Percentiles rank a stretch among this genome's conserved stretches.
phyloP scores from a whole-genome alignment of 495 filamentous ascomycete species.

The Tuber magnatum region DNA sequence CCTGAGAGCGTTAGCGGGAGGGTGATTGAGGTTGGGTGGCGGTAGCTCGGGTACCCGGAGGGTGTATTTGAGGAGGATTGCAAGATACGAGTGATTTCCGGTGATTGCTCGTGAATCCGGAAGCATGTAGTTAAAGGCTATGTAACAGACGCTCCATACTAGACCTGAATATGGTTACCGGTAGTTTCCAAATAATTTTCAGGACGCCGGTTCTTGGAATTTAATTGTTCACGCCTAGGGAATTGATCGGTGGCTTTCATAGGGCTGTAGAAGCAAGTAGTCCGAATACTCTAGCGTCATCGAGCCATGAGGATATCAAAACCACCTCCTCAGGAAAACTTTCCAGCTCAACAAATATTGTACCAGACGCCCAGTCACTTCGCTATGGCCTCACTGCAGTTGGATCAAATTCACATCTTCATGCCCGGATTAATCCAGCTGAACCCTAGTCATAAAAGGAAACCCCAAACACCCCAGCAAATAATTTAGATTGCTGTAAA shows the following conservation, averaged over 20 bases:
- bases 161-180: background rate
- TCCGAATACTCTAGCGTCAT: background rate
- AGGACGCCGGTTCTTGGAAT: background rate
- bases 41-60: background rate
- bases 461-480: slow-evolving; percentile 3
- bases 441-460: background rate
- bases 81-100: background rate
- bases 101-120: background rate
- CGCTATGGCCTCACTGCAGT: background rate
- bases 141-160: background rate
- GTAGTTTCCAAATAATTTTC: background rate
- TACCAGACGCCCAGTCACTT: background rate
- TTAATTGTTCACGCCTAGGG: background rate
- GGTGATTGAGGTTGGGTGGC: slow-evolving; percentile 34
- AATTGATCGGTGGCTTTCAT: background rate
- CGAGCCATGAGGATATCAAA: background rate
- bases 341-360: background rate
- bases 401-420: background rate
- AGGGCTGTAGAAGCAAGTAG: background rate
- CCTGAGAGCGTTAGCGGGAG: slow-evolving; percentile 59
- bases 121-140: background rate
- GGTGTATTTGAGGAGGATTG: background rate
- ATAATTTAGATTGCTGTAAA: background rate
- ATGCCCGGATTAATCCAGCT: background rate
- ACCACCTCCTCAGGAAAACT: background rate